A percentile compares a stretch with the other conserved stretches of the same genome.
Conservation (phyloP, 2,329 filamentous ascomycete species). For the Fusarium fujikuroi region DNA sequence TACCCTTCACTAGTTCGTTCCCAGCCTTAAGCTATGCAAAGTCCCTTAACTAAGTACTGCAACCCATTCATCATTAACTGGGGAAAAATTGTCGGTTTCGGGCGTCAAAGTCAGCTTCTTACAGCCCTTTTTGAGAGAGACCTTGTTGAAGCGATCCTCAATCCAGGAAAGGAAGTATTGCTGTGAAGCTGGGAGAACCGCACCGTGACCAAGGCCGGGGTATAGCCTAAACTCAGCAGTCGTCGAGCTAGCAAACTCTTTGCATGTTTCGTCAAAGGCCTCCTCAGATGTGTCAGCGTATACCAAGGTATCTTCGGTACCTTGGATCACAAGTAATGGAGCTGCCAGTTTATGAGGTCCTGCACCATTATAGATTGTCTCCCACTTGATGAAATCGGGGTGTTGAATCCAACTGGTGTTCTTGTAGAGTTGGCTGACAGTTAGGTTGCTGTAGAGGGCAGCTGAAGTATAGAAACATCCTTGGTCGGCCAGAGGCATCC, state of each 20-base stretch:
- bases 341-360: conserved; percentile 33
- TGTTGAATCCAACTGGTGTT: conserved; percentile 3
- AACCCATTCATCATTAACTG: not conserved
- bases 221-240: not conserved
- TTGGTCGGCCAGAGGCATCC: not conserved
- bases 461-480: conserved; percentile 1
- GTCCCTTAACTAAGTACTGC: not conserved
- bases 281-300: not conserved
- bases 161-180: not conserved
- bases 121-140: not conserved
- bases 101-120: not conserved
- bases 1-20: rapidly evolving
- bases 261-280: conserved; percentile 29
- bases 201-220: conserved; percentile 1
- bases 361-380: conserved; percentile 10
- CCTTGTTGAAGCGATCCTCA: not conserved
- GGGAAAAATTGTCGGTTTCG: not conserved
- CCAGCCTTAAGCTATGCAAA: rapidly evolving
- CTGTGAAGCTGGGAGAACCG: not conserved
- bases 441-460: not conserved
- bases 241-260: not conserved
- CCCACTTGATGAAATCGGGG: not conserved
- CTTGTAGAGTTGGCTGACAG: not conserved
- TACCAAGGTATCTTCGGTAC: conserved; percentile 29
- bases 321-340: conserved; percentile 41